Conservation (phyloP, 345 rosid genomes). For the Arabidopsis suecica region DNA sequence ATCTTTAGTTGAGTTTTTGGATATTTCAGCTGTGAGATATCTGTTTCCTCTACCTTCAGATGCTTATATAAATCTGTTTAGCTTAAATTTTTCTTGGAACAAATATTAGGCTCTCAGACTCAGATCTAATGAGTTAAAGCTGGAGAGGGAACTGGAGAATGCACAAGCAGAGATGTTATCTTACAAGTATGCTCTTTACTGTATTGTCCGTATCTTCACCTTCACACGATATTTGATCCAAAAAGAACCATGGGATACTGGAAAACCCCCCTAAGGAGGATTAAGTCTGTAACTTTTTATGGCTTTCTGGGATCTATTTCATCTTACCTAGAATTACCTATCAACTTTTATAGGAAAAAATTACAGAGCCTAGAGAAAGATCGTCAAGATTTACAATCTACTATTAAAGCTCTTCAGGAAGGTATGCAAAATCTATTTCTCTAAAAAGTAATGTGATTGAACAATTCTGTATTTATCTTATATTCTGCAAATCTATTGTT, state of each 20-base stretch:
- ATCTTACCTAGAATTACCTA: constrained; percentile 19
- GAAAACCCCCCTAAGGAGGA: not conserved
- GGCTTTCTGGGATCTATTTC: constrained; percentile 13
- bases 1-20: constrained; percentile 9
- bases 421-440: constrained; percentile 53
- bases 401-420: constrained; percentile 91
- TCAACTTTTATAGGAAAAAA: constrained; percentile 69
- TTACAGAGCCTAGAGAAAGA: constrained; percentile 84
- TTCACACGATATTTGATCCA: constrained; percentile 18
- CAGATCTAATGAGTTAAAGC: constrained; percentile 91
- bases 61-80: constrained; percentile 28
- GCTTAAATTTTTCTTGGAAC: constrained; percentile 26
- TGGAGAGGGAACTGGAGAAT: constrained; percentile 89
- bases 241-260: constrained; percentile 15
- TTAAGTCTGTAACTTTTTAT: constrained; percentile 15
- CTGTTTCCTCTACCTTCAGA: constrained; percentile 37
- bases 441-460: constrained; percentile 10
- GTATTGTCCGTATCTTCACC: constrained; percentile 18
- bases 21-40: not conserved
- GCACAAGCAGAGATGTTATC: constrained; percentile 73
- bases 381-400: constrained; percentile 83
- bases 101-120: constrained; percentile 82
- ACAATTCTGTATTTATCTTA: constrained; percentile 18
- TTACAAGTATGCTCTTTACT: constrained; percentile 63
- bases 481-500: constrained; percentile 23